Percentiles rank a stretch among this genome's conserved stretches.
Conservation (phyloP, 108 stramenopile species). For the Licmophora abbreviata region DNA sequence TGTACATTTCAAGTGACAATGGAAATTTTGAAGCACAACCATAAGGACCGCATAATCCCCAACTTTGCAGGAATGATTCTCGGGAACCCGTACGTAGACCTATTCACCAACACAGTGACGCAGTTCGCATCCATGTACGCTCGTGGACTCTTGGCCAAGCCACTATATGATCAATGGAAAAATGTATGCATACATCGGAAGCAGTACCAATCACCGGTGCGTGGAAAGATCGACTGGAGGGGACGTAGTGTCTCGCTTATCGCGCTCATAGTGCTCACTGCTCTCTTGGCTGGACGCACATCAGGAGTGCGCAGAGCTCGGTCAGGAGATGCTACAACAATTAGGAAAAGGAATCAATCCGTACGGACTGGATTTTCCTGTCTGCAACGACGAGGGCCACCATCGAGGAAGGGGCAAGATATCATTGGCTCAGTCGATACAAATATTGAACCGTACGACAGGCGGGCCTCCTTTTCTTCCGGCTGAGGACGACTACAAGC, state of each 20-base stretch:
- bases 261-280: too few relatives aligned
- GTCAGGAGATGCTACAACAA: slow-evolving; percentile 22
- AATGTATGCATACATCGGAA: slow-evolving; percentile 7
- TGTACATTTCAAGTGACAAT: too few relatives aligned
- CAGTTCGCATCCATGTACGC: slow-evolving; percentile 38
- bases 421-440: too few relatives aligned
- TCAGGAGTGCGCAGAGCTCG: slow-evolving; percentile 18
- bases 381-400: slow-evolving; percentile 33
- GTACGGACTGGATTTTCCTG: slow-evolving; percentile 71
- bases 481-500: slow-evolving; percentile 31
- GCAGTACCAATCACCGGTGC: not conserved
- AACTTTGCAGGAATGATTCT: slow-evolving; percentile 50
- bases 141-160: slow-evolving; percentile 54
- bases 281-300: not conserved
- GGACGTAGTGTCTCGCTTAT: too few relatives aligned
- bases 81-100: slow-evolving; percentile 50
- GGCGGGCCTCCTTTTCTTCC: slow-evolving; percentile 20
- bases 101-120: slow-evolving; percentile 36
- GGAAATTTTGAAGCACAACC: slow-evolving; percentile 25
- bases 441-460: not conserved
- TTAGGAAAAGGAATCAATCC: slow-evolving; percentile 43
- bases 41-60: slow-evolving; percentile 9
- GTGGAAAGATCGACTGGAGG: too few relatives aligned
- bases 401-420: not conserved
- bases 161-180: slow-evolving; percentile 30